Percentiles rank a stretch among this genome's conserved stretches.
Conservation (phyloP, 108 stramenopile genomes). For the Skeletonema marinoi region DNA sequence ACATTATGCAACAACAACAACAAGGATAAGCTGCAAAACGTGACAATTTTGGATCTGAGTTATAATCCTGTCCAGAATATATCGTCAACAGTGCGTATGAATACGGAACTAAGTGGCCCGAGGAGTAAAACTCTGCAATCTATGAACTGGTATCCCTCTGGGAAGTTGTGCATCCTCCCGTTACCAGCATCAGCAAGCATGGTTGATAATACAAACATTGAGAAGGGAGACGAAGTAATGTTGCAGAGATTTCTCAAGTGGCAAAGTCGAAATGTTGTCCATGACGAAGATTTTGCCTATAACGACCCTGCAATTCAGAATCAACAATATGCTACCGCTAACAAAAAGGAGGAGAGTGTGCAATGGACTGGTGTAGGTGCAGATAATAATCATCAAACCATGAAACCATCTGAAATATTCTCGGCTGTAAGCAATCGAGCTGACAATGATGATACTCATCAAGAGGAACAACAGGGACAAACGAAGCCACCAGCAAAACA, state of each 20-base stretch:
- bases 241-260: slow-evolving; percentile 31
- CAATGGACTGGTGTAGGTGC: slow-evolving; percentile 39
- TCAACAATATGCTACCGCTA: background rate
- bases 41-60: slow-evolving; percentile 24
- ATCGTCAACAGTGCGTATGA: slow-evolving; percentile 31
- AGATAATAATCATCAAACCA: background rate
- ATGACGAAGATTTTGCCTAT: slow-evolving; percentile 40
- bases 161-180: slow-evolving; percentile 51
- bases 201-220: background rate
- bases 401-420: slow-evolving; percentile 71
- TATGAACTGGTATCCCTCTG: slow-evolving; percentile 82
- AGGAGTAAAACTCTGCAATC: slow-evolving; percentile 65
- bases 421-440: slow-evolving; percentile 56
- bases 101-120: slow-evolving; percentile 48
- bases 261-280: slow-evolving; percentile 23
- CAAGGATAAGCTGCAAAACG: background rate
- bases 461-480: background rate
- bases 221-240: slow-evolving; percentile 1
- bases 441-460: slow-evolving; percentile 20
- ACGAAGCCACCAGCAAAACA: slow-evolving; percentile 21
- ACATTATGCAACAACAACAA: background rate
- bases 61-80: slow-evolving; percentile 66
- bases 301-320: slow-evolving; percentile 17
- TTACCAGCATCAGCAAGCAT: background rate
- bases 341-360: background rate